These are phyloP conservation scores for Thelonectria olida DNA, from an alignment of 2,329 filamentous ascomycete genomes.

Conservation along the genomic window DNA sequence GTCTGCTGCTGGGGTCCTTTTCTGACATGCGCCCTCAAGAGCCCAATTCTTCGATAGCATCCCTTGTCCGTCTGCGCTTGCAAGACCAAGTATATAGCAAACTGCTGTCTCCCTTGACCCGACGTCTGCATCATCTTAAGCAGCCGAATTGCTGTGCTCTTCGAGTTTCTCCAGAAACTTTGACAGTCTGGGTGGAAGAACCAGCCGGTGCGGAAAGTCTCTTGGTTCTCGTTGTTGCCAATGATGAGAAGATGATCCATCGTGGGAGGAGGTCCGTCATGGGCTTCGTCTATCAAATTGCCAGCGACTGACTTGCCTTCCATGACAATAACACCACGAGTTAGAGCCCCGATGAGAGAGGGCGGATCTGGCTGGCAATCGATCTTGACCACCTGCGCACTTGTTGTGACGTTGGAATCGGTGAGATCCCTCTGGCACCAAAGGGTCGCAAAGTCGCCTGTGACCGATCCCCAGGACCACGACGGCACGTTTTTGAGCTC, in stretches of 20 bases:
- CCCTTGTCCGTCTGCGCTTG: neutral
- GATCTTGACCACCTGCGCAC: slow-evolving; percentile 6
- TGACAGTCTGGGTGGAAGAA: slow-evolving; percentile 15
- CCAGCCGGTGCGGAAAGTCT: slow-evolving; percentile 5
- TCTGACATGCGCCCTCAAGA: slow-evolving; percentile 1
- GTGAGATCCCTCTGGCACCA: slow-evolving; percentile 22
- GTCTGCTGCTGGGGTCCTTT: too few relatives aligned
- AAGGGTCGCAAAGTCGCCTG: slow-evolving; percentile 18
- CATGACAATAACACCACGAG: slow-evolving; percentile 9
- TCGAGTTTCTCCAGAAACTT: neutral
- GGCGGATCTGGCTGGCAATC: slow-evolving; percentile 24
- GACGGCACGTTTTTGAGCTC: slow-evolving; percentile 21
- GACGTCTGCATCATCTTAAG: slow-evolving; percentile 15
- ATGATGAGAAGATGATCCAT: neutral
- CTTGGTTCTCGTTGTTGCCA: neutral
- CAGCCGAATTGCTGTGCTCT: neutral
- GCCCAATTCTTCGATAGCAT: slow-evolving; percentile 6
- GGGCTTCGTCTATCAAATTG: neutral
- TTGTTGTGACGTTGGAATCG: neutral
- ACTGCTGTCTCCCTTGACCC: neutral
- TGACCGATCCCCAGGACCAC: slow-evolving; percentile 30
- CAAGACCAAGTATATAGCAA: slow-evolving; percentile 13
- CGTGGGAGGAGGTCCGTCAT: neutral
- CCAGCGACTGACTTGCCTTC: slow-evolving; percentile 17
- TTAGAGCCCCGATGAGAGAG: slow-evolving; percentile 13